Evolutionary conservation across 1,284 basidiomycete species (phyloP).

Genomic region (Microbotryum intermedium): DNA sequence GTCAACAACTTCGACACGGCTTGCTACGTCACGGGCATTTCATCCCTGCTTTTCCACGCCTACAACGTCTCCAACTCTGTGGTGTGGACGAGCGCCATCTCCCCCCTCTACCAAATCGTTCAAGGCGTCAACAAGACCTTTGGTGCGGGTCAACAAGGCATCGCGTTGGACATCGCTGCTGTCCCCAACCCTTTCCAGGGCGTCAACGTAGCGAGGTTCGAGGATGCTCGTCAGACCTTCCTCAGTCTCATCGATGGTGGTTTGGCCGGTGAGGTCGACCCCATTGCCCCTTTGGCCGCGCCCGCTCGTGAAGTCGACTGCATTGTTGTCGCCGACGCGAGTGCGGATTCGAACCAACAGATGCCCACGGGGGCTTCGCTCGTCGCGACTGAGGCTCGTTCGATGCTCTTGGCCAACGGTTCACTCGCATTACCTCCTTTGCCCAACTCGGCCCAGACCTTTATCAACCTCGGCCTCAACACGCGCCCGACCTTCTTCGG

Average conservation of each 20-base stretch:
- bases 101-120: slow-evolving; percentile 32
- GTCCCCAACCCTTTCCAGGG: slow-evolving; percentile 27
- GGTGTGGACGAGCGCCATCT: slow-evolving; percentile 34
- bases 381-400: slow-evolving; percentile 35
- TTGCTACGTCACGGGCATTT: slow-evolving; percentile 42
- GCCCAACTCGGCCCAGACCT: slow-evolving; percentile 36
- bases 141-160: slow-evolving; percentile 6
- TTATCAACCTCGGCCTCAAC: slow-evolving; percentile 56
- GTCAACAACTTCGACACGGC: slow-evolving; percentile 60
- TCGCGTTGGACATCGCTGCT: slow-evolving; percentile 20
- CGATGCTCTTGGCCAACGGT: slow-evolving; percentile 2
- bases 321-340: slow-evolving; percentile 57
- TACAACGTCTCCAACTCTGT: slow-evolving; percentile 7
- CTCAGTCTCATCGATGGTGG: slow-evolving; percentile 45
- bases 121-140: slow-evolving; percentile 33
- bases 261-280: slow-evolving; percentile 45
- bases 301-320: slow-evolving; percentile 55
- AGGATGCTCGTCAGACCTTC: slow-evolving; percentile 32
- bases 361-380: slow-evolving; percentile 56
- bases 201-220: slow-evolving; percentile 15
- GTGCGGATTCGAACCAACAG: slow-evolving; percentile 45
- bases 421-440: background rate
- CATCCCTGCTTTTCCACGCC: slow-evolving; percentile 36
- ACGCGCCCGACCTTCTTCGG: slow-evolving; percentile 65
- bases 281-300: slow-evolving; percentile 55